phyloP scores from a whole-genome alignment of 176 grass and related monocot species.

The Calamus simplicifolius region DNA sequence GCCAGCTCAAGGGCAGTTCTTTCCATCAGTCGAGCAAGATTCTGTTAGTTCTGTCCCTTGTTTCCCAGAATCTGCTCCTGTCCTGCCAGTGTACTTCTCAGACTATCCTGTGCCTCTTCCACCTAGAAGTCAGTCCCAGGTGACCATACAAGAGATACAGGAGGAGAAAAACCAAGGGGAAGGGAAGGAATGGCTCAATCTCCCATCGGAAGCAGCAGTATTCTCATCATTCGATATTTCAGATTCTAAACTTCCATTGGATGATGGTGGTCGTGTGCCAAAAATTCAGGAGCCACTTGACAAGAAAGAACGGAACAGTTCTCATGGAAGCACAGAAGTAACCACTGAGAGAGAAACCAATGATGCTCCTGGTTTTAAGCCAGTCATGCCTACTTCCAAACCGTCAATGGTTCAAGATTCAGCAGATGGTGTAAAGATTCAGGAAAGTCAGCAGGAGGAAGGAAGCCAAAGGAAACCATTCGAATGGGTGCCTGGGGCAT shows the following conservation, averaged over 20 bases:
- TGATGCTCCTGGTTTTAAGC: neutral
- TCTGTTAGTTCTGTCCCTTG: conserved; percentile 24
- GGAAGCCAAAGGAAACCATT: conserved; percentile 11
- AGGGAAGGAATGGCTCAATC: conserved; percentile 11
- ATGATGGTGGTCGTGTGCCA: neutral
- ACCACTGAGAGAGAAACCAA: conserved; percentile 12
- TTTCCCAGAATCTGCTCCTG: conserved; percentile 25
- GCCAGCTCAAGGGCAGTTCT: conserved; percentile 28
- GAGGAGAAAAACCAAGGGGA: conserved; percentile 17
- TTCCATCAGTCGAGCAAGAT: conserved; percentile 19
- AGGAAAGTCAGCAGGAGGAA: neutral
- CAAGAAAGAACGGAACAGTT: conserved; percentile 11
- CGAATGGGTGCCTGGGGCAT: conserved; percentile 7
- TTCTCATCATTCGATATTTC: conserved; percentile 18
- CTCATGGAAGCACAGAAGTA: conserved; percentile 2
- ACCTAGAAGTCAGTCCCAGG: conserved; percentile 19
- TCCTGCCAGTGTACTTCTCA: conserved; percentile 26
- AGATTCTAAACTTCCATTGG: conserved; percentile 13
- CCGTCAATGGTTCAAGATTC: conserved; percentile 3
- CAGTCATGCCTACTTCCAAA: neutral
- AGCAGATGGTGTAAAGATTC: conserved; percentile 4
- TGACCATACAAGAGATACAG: conserved; percentile 18
- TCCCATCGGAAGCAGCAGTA: conserved; percentile 13
- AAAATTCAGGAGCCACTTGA: conserved; percentile 12
- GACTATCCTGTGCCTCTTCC: conserved; percentile 31